phyloP scores from a whole-genome alignment of 2,329 filamentous ascomycete species.

The Colletotrichum plurivorum region DNA sequence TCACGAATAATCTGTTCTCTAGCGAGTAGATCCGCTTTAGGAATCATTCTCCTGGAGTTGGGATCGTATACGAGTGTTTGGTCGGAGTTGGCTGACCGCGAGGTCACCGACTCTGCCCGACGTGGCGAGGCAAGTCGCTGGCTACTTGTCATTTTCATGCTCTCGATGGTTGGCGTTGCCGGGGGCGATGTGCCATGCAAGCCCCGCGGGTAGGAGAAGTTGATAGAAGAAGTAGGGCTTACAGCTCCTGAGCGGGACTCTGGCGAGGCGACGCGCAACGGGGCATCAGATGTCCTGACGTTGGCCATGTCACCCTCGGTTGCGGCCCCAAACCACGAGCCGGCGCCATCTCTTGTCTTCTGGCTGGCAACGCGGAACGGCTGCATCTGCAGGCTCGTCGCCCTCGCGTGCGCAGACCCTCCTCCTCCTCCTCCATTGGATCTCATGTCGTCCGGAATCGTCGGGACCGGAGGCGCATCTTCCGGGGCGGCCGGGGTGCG shows the following conservation, averaged over 20 bases:
- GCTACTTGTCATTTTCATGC: constrained; percentile 41
- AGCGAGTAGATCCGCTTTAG: constrained; percentile 59
- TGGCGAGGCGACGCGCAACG: constrained; percentile 52
- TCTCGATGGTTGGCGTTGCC: constrained; percentile 46
- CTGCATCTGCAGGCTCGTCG: constrained; percentile 61
- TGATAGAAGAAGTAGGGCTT: constrained; percentile 66
- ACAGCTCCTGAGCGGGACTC: constrained; percentile 58
- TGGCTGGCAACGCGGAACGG: constrained; percentile 69
- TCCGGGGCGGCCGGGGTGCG: constrained; percentile 53
- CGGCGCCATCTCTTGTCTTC: constrained; percentile 58
- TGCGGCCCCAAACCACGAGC: constrained; percentile 66
- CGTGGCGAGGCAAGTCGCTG: constrained; percentile 44
- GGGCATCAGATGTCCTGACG: constrained; percentile 60
- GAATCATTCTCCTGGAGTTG: constrained; percentile 76
- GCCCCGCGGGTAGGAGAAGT: constrained; percentile 70
- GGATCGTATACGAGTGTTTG: constrained; percentile 72
- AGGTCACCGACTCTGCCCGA: constrained; percentile 44
- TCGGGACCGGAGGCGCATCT: constrained; percentile 81
- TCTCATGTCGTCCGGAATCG: constrained; percentile 70
- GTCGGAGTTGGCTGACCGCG: constrained; percentile 49
- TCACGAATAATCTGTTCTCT: constrained; percentile 59
- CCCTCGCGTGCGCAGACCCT: constrained; percentile 48
- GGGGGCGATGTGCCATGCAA: constrained; percentile 58
- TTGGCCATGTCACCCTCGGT: constrained; percentile 58
- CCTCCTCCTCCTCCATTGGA: constrained; percentile 46